Base-by-base conservation (phyloP, 768 basidiomycete species). In the Tricholoma bakamatsutake region DNA sequence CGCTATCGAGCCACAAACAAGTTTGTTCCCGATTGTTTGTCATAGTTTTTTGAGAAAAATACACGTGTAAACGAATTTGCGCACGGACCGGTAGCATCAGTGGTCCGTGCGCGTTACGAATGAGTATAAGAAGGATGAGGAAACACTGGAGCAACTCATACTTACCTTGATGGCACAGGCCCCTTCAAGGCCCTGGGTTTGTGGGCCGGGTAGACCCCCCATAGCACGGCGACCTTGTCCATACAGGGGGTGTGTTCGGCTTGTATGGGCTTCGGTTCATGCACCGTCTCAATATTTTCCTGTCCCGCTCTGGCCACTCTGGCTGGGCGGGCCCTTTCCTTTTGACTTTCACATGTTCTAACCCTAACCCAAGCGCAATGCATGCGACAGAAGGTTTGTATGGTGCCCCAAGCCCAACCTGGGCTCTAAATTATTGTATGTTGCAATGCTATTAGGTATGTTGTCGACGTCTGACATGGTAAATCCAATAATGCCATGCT, bases 281-380 rank as follows among this genome's bases (percentile, higher is more conserved):
- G 85, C 83, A 87, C 79, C 78, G 82, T 85, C 83, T 76, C 62
- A 85, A 86, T 86, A 86, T 87, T 87, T 87, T 78, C 83, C 84
- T 71, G 83, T 85, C 80, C 81, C 73, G 73, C 78, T 77, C 75
- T 64, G 77, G 81, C 81, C 82, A 80, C 50, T 52, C 50, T 45
- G 52, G 52, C 52, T 53, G 39, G 52, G 52, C 7, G 52, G 52
- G 52, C 52, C 50, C 11, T 45, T 24, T 43, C 24, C 18, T 17
- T 17, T 40, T 7, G 39, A 17, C 39, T 8, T 40, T 40, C 18
- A 8, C 3, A 7, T 6, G 1, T 13, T 7, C n/a, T 40, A 40
- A 40, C 39, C 39, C 39, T 40, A 40, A 40, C 39, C 39, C n/a
- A n/a, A n/a, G n/a, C n/a, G n/a, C n/a, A n/a, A n/a, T n/a, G n/a